Evolutionary conservation across 1,284 basidiomycete species (phyloP).

Genomic region (Trichosporon ovoides): DNA sequence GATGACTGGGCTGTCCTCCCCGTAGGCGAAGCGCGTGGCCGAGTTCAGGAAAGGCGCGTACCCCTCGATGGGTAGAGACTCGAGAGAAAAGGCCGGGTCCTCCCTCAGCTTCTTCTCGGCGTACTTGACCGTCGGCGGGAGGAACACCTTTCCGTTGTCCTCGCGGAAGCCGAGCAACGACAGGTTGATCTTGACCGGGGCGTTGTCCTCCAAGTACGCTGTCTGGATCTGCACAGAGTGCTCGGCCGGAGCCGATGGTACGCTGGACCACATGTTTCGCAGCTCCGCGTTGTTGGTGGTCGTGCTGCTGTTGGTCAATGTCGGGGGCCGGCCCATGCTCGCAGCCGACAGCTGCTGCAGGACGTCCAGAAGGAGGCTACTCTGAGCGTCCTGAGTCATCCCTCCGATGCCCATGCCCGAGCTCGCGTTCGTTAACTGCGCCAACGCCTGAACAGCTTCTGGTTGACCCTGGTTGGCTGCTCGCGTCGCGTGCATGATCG

Average conservation of each 20-base stretch:
- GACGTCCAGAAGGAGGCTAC: slow-evolving; percentile 41
- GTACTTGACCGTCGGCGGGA: slow-evolving; percentile 87
- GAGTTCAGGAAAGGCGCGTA: slow-evolving; percentile 40
- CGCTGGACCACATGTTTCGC: slow-evolving; percentile 35
- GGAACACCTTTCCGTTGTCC: slow-evolving; percentile 76
- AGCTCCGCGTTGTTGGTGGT: slow-evolving; percentile 15
- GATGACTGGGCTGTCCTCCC: slow-evolving; percentile 58
- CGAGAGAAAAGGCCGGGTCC: slow-evolving; percentile 28
- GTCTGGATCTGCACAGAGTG: slow-evolving; percentile 47
- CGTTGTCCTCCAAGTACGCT: slow-evolving; percentile 76
- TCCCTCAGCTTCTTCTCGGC: slow-evolving; percentile 51
- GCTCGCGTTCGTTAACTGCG: slow-evolving; percentile 31
- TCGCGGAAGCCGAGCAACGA: slow-evolving; percentile 87
- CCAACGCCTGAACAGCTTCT: slow-evolving; percentile 39
- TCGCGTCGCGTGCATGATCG: slow-evolving; percentile 40
- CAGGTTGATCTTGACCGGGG: slow-evolving; percentile 81
- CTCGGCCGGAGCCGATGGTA: slow-evolving; percentile 30
- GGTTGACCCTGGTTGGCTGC: slow-evolving; percentile 39
- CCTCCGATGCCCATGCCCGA: slow-evolving; percentile 28
- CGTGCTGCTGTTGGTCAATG: slow-evolving; percentile 5
- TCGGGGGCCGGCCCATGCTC: slow-evolving; percentile 26
- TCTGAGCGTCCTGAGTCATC: slow-evolving; percentile 37
- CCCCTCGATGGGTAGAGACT: slow-evolving; percentile 41
- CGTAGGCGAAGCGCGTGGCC: slow-evolving; percentile 41
- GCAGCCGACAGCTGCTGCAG: slow-evolving; percentile 41